Base-by-base conservation (phyloP, 2,329 filamentous ascomycete species). In the Botryosphaeria dothidea region DNA sequence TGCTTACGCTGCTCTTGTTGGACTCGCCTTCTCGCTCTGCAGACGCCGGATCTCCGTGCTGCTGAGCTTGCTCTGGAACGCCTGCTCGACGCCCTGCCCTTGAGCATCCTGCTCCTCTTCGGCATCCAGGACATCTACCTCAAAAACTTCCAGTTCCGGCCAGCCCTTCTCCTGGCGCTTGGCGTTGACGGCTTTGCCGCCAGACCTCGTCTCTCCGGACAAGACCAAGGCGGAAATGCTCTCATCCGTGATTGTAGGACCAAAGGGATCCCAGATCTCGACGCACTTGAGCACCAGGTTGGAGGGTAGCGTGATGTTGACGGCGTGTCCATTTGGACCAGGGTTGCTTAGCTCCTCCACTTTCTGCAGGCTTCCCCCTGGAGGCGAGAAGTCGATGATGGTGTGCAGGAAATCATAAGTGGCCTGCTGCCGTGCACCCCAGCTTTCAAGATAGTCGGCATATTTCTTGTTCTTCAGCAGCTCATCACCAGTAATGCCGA, bases 391-490 rank as follows among this genome's bases (percentile, higher is more conserved):
- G 82, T 90, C 73, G 80, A 88, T 74, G 57, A 89, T 82, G 29
- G 82, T 81, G 48, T 80, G 77, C 21, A 98, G 81, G 73, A 98
- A 97, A 7, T 85, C 81, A 19, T 92, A 83, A 2, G 92, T 89
- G 38, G 84, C 85, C 56, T 84, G 80, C 61, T 92, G 91, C 15
- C 95, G 88, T 31, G 85, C 80, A 46, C 89, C 82, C 93, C 94
- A 99, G 63, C 88, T 84, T 75, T 97, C 90, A 8, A 99, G 83
- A 64, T 88, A 87, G 67, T 92, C 89, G 43, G 90, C 89, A 72
- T 91, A 93, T 73, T 96, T 95, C 75, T 99, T 99, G 75, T 93
- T 95, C 70, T 87, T 87, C 38, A 99, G 84, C 51, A 98, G 83
- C 67, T 91, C 89, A 72, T 97, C 92, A 4, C 92, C 93, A 0